These are phyloP conservation scores for Aspergillus luchuensis DNA, from an alignment of 2,329 filamentous ascomycete species.

Conservation along the genomic window DNA sequence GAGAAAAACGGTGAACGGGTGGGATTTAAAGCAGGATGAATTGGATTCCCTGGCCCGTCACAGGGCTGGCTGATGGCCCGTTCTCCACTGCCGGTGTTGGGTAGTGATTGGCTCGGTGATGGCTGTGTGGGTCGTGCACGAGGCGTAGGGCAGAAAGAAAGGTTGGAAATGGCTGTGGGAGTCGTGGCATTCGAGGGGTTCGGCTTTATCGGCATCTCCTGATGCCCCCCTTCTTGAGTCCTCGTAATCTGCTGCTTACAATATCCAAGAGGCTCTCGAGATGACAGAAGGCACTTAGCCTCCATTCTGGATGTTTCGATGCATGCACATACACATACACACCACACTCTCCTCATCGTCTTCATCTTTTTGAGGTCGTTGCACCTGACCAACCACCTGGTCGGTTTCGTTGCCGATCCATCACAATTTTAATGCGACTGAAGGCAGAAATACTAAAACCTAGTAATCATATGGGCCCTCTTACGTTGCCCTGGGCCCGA, in stretches of 20 bases:
- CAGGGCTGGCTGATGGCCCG: constrained; percentile 20
- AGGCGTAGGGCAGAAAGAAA: constrained; percentile 13
- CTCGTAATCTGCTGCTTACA: neutral
- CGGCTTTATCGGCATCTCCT: neutral
- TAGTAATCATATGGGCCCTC: neutral
- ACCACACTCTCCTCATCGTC: neutral
- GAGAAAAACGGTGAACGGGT: constrained; percentile 5
- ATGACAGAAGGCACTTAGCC: neutral
- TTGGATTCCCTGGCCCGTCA: constrained; percentile 9
- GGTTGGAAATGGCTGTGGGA: neutral
- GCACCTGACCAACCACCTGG: neutral
- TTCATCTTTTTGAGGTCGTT: no score
- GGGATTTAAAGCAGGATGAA: constrained; percentile 8
- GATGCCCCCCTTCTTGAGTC: neutral
- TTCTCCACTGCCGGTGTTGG: neutral
- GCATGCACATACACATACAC: no score
- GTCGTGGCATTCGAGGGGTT: neutral
- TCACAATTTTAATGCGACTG: neutral
- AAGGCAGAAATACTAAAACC: neutral
- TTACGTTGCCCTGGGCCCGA: neutral
- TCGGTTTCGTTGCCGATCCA: neutral
- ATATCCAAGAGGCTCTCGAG: neutral
- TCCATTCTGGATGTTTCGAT: neutral
- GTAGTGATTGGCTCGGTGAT: neutral
- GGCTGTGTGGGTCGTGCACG: constrained; percentile 11